Conservation (phyloP, 2,329 filamentous ascomycete species). For the Polychaeton citri region DNA sequence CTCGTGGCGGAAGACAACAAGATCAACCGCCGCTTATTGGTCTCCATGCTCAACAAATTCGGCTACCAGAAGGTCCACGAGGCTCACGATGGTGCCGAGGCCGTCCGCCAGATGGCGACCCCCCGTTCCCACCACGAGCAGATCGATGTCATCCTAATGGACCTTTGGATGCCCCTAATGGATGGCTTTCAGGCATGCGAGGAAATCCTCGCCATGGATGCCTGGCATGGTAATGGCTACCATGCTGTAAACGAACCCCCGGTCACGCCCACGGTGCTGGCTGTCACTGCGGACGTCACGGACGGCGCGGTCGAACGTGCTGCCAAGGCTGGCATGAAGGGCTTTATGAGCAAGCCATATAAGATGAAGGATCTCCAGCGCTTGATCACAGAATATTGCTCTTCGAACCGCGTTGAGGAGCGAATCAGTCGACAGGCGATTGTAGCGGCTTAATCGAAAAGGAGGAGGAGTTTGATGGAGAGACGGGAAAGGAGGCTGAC, state of each 20-base stretch:
- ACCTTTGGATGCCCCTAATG: constrained; percentile 65
- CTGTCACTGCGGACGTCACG: constrained; percentile 55
- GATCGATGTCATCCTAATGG: constrained; percentile 57
- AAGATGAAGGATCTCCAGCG: constrained; percentile 49
- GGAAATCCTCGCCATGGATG: constrained; percentile 42
- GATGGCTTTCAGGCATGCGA: constrained; percentile 58
- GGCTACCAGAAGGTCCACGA: constrained; percentile 51
- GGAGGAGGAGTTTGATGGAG: too few species aligned
- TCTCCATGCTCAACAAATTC: constrained; percentile 53
- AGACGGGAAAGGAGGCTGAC: too few species aligned
- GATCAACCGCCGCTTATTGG: constrained; percentile 55
- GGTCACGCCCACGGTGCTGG: constrained; percentile 36
- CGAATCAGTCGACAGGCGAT: too few species aligned
- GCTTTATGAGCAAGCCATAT: constrained; percentile 57
- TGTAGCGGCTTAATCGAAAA: too few species aligned
- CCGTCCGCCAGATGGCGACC: constrained; percentile 44
- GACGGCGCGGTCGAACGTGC: constrained; percentile 48
- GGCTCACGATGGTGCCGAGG: constrained; percentile 56
- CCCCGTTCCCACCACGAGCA: constrained; percentile 15
- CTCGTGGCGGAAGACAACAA: constrained; percentile 61
- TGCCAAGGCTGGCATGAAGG: constrained; percentile 50
- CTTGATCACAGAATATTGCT: constrained; percentile 40
- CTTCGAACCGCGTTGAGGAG: constrained; percentile 1
- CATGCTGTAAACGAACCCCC: background rate
- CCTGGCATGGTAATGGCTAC: constrained; percentile 16